Evolutionary conservation across 2,329 filamentous ascomycete species (phyloP).

Genomic region (Dactylellina parvicollis): DNA sequence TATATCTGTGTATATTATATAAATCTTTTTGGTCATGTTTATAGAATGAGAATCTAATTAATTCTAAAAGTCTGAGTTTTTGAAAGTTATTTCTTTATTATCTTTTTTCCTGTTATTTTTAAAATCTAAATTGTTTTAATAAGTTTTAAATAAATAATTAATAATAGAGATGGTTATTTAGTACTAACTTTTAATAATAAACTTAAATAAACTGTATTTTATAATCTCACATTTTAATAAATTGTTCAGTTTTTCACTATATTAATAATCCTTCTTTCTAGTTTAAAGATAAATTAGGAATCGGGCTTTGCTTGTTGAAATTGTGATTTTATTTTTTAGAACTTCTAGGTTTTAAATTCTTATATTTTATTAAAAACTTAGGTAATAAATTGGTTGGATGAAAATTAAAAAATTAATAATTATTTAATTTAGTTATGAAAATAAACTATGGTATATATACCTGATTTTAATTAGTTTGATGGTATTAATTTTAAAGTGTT

Average conservation of each 20-base stretch:
- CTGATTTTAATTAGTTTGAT: not conserved
- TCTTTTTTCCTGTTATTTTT: not conserved
- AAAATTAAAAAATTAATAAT: too few relatives aligned
- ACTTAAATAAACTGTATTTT: too few relatives aligned
- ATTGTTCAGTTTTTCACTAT: not conserved
- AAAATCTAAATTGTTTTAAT: not conserved
- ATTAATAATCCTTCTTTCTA: not conserved
- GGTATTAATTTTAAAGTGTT: not conserved
- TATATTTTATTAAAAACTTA: not conserved
- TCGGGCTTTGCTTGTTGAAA: not conserved
- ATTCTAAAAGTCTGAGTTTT: not conserved
- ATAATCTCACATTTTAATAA: not conserved
- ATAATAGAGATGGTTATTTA: too few relatives aligned
- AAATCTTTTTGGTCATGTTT: not conserved
- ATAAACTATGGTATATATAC: conserved; percentile 3
- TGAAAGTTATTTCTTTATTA: not conserved
- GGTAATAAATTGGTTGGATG: not conserved
- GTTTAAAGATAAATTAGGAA: conserved; percentile 2
- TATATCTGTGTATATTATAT: not conserved
- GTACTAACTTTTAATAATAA: too few relatives aligned
- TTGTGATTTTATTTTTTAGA: too few relatives aligned
- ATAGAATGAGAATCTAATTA: not conserved
- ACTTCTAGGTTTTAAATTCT: not conserved
- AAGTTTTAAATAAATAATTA: too few relatives aligned
- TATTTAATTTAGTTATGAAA: not conserved